phyloP scores from a whole-genome alignment of 139 green algal genomes.

The Chlamydomonas sp. region DNA sequence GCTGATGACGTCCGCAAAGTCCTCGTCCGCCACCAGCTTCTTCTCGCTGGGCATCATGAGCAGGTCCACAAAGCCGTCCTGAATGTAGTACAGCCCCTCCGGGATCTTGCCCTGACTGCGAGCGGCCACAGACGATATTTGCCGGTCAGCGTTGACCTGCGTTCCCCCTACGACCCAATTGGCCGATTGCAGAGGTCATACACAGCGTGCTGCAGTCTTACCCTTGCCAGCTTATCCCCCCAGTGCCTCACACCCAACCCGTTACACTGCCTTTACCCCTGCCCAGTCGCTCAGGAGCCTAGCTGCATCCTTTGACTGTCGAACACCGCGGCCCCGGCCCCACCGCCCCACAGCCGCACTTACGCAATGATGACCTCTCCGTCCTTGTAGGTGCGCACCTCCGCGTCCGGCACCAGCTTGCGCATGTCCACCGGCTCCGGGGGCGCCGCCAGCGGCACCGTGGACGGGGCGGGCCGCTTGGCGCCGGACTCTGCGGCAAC shows the following conservation, averaged over 20 bases:
- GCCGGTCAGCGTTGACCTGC: neutral
- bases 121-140: too few relatives aligned
- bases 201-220: too few relatives aligned
- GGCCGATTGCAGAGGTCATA: too few relatives aligned
- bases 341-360: neutral
- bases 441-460: conserved; percentile 29
- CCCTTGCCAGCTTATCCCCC: too few relatives aligned
- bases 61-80: conserved; percentile 38
- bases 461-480: neutral
- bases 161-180: too few relatives aligned
- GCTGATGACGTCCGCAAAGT: conserved; percentile 37
- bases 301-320: too few relatives aligned
- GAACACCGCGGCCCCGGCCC: neutral
- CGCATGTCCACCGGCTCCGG: conserved; percentile 30
- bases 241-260: too few relatives aligned
- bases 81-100: conserved; percentile 54
- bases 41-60: conserved; percentile 24
- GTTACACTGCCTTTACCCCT: too few relatives aligned
- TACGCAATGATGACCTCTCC: conserved; percentile 45
- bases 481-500: conserved; percentile 6
- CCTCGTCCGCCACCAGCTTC: conserved; percentile 36
- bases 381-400: conserved; percentile 39
- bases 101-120: conserved; percentile 41
- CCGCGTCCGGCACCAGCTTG: conserved; percentile 39
- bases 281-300: too few relatives aligned